Evolutionary conservation across 257 asterid genomes (phyloP).

Genomic region (Rauvolfia tetraphylla): DNA sequence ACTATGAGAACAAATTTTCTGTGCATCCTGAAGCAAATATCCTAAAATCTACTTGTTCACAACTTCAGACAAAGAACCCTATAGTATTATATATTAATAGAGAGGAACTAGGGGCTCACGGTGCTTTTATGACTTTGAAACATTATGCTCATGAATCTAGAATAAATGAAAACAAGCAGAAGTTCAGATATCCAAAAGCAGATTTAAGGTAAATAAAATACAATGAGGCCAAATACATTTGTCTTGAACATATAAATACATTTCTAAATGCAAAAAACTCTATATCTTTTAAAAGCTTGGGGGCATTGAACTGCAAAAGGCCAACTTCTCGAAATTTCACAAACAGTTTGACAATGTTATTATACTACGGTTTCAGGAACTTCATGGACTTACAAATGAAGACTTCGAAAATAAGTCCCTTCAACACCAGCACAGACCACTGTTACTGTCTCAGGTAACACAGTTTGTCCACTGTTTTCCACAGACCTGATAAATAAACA

Average conservation of each 20-base stretch:
- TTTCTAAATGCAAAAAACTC: background rate
- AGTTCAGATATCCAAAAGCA: background rate
- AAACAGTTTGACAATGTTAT: background rate
- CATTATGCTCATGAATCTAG: background rate
- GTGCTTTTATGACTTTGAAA: no score
- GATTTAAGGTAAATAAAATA: background rate
- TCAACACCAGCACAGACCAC: slow-evolving; percentile 80
- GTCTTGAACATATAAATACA: background rate
- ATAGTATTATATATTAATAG: no score
- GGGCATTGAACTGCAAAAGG: background rate
- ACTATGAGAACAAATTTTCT: no score
- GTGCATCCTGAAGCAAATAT: no score
- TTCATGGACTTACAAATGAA: slow-evolving; percentile 66
- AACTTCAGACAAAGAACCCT: no score
- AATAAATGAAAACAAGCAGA: background rate
- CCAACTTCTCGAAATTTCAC: background rate
- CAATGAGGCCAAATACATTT: background rate
- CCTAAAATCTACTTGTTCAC: no score
- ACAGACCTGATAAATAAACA: slow-evolving; percentile 36
- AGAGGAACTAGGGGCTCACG: no score
- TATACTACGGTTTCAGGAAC: background rate
- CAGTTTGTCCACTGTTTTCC: slow-evolving; percentile 38
- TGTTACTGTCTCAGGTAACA: slow-evolving; percentile 49
- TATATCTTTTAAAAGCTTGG: background rate
- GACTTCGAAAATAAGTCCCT: slow-evolving; percentile 67